Evolutionary conservation across 176 grass and related monocot genomes (phyloP), one percentile per base, ranked within the genome.

Genomic region (Alopecurus myosuroides): DNA sequence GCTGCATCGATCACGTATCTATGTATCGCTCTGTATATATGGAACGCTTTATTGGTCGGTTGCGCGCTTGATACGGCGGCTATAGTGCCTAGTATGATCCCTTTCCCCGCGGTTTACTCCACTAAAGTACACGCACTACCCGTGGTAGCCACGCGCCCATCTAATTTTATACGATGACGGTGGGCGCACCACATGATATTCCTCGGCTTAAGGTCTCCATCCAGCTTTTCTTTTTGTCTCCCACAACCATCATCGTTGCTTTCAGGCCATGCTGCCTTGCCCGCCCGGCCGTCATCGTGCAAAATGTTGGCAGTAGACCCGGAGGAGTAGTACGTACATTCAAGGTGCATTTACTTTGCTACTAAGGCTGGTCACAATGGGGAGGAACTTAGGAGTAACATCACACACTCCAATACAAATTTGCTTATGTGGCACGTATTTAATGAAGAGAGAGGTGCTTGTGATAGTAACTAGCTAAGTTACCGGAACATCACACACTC

Each of bases 131-230:
- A 39, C 72, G 78, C 82, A 68, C 72, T 88, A 72, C 86, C 83
- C 88, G 94, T 93, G 94, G 91, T 87, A 35, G 65, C 83, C 94
- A 93, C 91, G 86, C 83, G 94, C 91, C 80, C 28, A 18, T 81
- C 64, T 26, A 8, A 33, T 51, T 6, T 83, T 79, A 41, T 25
- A 72, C 14, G 19, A 70, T 33, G 20, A 8, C 17, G 51, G 48
- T 60, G 48, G 77, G 11, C 37, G 69, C 79, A 63, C 62, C 78
- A 50, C 42, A 8, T 19, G n/a, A 79, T 65, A 65, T 51, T 62
- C 55, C 22, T 50, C 60, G 39, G 35, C 1, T 80, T 31, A 60
- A 12, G 45, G 42, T 57, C 81, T 52, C 37, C 37, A 76, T 69
- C 69, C 25, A 77, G 56, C 58, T 71, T 51, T 58, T 22, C 67